phyloP scores from a whole-genome alignment of 208 protist genomes.

The Phytomonas serpens region DNA sequence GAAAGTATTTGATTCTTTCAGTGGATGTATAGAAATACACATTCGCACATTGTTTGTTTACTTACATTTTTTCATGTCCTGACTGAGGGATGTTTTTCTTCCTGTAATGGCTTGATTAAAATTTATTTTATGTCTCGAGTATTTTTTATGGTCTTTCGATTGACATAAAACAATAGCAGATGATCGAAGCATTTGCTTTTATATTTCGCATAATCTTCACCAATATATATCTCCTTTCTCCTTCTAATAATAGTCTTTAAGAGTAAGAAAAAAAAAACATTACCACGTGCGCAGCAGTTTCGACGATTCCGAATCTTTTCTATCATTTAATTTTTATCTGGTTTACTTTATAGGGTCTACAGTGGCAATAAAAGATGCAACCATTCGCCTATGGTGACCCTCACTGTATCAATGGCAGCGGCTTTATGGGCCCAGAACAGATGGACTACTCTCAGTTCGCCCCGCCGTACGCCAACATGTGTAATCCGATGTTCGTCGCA shows the following conservation, averaged over 20 bases:
- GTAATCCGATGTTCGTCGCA: no score
- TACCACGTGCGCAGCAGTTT: not conserved
- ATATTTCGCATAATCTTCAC: not conserved
- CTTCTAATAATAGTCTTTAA: not conserved
- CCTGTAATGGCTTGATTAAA: not conserved
- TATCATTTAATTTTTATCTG: not conserved
- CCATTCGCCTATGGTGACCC: not conserved
- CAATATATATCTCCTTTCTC: not conserved
- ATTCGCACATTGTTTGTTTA: not conserved
- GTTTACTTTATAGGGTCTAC: not conserved
- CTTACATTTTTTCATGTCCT: not conserved
- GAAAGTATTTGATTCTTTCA: not conserved
- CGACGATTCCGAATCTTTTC: not conserved
- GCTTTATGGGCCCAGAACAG: not conserved
- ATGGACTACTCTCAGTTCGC: not conserved
- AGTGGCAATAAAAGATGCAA: not conserved
- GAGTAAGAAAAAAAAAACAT: not conserved
- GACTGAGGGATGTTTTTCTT: slow-evolving; percentile 5
- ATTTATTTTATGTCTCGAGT: not conserved
- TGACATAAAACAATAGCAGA: not conserved
- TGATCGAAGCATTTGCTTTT: not conserved
- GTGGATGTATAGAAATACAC: not conserved
- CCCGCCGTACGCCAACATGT: not conserved
- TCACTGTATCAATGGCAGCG: not conserved
- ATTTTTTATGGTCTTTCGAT: slow-evolving; percentile 14